Conservation (phyloP, 2,329 filamentous ascomycete genomes). For the Fusarium sp. region DNA sequence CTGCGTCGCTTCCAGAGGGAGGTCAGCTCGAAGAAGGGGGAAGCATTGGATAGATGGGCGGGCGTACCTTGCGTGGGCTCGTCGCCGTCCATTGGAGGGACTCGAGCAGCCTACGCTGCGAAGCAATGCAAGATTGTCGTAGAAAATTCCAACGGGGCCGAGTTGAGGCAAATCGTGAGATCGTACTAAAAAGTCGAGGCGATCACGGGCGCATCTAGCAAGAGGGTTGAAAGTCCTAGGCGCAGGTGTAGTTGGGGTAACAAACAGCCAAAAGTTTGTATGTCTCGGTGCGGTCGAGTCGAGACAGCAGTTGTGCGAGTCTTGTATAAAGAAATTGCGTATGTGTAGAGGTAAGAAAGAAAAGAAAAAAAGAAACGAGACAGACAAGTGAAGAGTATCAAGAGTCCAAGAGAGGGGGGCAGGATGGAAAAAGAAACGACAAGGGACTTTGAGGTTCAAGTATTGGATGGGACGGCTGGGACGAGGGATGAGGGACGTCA, state of each 20-base stretch:
- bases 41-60: background rate
- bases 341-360: slow-evolving; percentile 3
- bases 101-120: slow-evolving; percentile 43
- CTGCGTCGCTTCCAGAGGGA: slow-evolving; percentile 70
- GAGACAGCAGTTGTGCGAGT: background rate
- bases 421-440: slow-evolving; percentile 35
- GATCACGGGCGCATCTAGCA: slow-evolving; percentile 25
- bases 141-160: slow-evolving; percentile 10
- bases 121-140: slow-evolving; percentile 34
- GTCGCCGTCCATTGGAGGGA: slow-evolving; percentile 55
- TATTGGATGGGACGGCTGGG: slow-evolving; percentile 20
- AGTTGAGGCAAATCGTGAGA: background rate
- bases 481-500: slow-evolving; percentile 35
- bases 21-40: slow-evolving; percentile 24
- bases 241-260: slow-evolving; percentile 15
- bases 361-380: slow-evolving; percentile 6
- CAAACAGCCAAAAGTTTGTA: background rate
- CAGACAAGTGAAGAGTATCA: slow-evolving; percentile 5
- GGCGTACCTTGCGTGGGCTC: slow-evolving; percentile 55
- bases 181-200: slow-evolving; percentile 2
- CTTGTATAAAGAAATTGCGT: background rate
- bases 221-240: slow-evolving; percentile 7
- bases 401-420: slow-evolving; percentile 23
- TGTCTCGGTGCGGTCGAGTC: slow-evolving; percentile 17
- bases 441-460: slow-evolving; percentile 26